Percentiles rank a stretch among this genome's conserved stretches.
Conservation (phyloP, 1,139 yeast species). For the Pichia sp. region DNA sequence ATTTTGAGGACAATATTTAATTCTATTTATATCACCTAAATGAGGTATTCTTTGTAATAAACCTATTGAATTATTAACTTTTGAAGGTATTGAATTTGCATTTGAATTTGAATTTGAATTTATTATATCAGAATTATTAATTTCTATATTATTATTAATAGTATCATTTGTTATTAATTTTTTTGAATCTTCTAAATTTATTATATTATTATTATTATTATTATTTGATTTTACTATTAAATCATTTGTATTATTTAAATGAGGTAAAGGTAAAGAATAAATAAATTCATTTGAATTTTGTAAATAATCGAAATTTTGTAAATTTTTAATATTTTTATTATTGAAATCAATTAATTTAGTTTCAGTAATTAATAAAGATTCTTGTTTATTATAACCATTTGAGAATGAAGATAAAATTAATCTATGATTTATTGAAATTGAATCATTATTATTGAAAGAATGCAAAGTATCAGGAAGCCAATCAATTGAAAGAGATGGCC, state of each 20-base stretch:
- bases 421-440: slow-evolving; percentile 19
- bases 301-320: slow-evolving; percentile 16
- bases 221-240: background rate
- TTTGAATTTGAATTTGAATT: too few species aligned
- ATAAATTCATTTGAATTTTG: slow-evolving; percentile 27
- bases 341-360: slow-evolving; percentile 1
- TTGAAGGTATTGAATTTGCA: background rate
- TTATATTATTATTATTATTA: background rate
- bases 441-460: too few species aligned
- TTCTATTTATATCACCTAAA: slow-evolving; percentile 52
- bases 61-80: slow-evolving; percentile 34
- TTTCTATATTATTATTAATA: too few species aligned
- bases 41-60: slow-evolving; percentile 29
- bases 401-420: slow-evolving; percentile 29
- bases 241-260: slow-evolving; percentile 7
- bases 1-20: slow-evolving; percentile 76
- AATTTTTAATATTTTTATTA: slow-evolving; percentile 1
- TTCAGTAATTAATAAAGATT: slow-evolving; percentile 18
- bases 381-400: slow-evolving; percentile 21
- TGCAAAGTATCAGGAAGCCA: slow-evolving; percentile 45
- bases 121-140: too few species aligned
- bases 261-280: slow-evolving; percentile 10
- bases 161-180: too few species aligned
- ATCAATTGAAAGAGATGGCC: slow-evolving; percentile 53
- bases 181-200: background rate